These are phyloP conservation scores for Clavispora phyllophila DNA, from an alignment of 805 yeast species.

Conservation along the genomic window DNA sequence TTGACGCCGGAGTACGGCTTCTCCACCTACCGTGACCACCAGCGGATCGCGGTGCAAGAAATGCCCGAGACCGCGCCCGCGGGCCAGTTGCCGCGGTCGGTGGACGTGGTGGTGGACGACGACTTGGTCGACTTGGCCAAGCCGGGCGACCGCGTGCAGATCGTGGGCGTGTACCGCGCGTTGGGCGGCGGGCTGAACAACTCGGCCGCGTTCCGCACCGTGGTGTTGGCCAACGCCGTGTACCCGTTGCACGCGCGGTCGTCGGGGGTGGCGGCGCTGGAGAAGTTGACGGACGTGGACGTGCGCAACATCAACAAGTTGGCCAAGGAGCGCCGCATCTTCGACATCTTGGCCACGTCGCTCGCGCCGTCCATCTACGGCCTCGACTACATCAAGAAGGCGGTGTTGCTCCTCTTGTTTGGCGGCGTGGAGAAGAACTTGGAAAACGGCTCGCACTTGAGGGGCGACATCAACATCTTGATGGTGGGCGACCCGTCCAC, in stretches of 20 bases:
- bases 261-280: constrained; percentile 70
- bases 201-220: constrained; percentile 70
- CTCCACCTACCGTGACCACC: constrained; percentile 90
- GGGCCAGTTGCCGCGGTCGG: constrained; percentile 91
- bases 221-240: constrained; percentile 83
- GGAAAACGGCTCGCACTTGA: constrained; percentile 90
- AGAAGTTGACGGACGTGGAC: constrained; percentile 70
- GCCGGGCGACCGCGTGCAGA: constrained; percentile 94
- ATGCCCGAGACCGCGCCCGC: constrained; percentile 98
- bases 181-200: constrained; percentile 66
- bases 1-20: constrained; percentile 88
- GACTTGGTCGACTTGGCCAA: constrained; percentile 88
- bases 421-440: constrained; percentile 95
- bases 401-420: constrained; percentile 81
- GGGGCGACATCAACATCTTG: constrained; percentile 94
- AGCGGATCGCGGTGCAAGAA: constrained; percentile 88
- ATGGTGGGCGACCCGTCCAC: constrained; percentile 99
- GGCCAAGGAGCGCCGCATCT: constrained; percentile 64
- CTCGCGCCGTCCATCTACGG: constrained; percentile 96
- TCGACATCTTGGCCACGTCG: constrained; percentile 76
- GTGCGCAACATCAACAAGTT: constrained; percentile 80
- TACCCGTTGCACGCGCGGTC: constrained; percentile 87
- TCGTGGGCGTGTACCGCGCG: constrained; percentile 91
- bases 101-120: constrained; percentile 90
- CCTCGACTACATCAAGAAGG: constrained; percentile 84